phyloP scores from a whole-genome alignment of 1,139 yeast species.

The Candida tropicalis region DNA sequence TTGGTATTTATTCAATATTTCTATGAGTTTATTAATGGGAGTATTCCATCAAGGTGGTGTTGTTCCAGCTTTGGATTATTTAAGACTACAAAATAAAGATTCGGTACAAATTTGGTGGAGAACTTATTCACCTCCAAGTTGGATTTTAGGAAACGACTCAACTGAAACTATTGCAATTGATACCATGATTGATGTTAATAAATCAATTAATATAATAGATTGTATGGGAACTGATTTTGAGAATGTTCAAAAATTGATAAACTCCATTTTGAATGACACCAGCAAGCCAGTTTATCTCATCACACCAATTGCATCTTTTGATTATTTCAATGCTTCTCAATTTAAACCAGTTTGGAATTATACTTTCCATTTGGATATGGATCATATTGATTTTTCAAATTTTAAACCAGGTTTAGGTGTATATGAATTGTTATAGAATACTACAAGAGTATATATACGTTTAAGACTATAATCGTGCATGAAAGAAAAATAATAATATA shows the following conservation, averaged over 20 bases:
- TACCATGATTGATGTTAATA: constrained; percentile 14
- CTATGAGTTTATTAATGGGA: constrained; percentile 72
- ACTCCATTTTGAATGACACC: constrained; percentile 10
- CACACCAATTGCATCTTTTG: constrained; percentile 53
- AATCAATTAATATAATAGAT: constrained; percentile 39
- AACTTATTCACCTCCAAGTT: constrained; percentile 90
- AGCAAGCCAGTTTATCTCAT: constrained; percentile 33
- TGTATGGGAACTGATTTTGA: constrained; percentile 56
- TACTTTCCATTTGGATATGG: constrained; percentile 60
- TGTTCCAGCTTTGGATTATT: constrained; percentile 58
- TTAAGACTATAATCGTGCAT: constrained; percentile 1
- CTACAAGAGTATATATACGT: not conserved
- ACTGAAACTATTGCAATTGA: constrained; percentile 22
- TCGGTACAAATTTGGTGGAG: constrained; percentile 81
- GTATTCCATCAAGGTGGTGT: constrained; percentile 89
- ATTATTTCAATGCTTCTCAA: constrained; percentile 11
- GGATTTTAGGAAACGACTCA: constrained; percentile 61
- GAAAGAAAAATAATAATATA: not conserved
- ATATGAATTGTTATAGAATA: constrained; percentile 39
- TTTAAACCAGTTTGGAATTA: constrained; percentile 46
- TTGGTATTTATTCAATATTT: constrained; percentile 70
- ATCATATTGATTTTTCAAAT: constrained; percentile 63
- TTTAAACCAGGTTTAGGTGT: constrained; percentile 63
- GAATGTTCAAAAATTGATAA: constrained; percentile 23
- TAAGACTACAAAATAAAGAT: constrained; percentile 16